Evolutionary conservation across 2,329 filamentous ascomycete species (phyloP).

Genomic region (Paecilomyces variotii): DNA sequence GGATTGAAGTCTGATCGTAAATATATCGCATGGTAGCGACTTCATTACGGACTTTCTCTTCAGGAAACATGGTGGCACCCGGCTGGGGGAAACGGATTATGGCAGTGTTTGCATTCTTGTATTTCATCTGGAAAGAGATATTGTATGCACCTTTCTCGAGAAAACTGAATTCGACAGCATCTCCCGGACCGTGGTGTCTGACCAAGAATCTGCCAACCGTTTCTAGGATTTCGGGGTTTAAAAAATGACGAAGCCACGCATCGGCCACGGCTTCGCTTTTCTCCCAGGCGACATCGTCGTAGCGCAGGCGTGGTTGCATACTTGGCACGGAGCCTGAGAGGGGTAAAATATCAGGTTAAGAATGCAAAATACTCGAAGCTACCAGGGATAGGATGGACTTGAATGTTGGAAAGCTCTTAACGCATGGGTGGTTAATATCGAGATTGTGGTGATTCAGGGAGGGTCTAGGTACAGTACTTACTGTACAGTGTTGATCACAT

Average conservation of each 20-base stretch:
- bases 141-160: constrained; percentile 12
- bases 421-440: too few species aligned
- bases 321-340: too few species aligned
- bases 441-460: too few species aligned
- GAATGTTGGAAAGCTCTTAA: too few species aligned
- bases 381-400: too few species aligned
- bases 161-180: too few species aligned
- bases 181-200: too few species aligned
- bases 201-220: too few species aligned
- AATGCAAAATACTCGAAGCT: too few species aligned
- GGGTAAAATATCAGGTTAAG: too few species aligned
- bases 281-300: constrained; percentile 12
- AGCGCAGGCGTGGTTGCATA: constrained; percentile 1
- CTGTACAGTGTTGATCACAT: too few species aligned
- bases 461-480: too few species aligned
- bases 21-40: constrained; percentile 13
- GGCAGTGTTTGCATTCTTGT: constrained; percentile 8
- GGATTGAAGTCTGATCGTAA: constrained; percentile 10
- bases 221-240: constrained; percentile 11
- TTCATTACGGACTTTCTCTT: constrained; percentile 26
- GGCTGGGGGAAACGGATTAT: constrained; percentile 13
- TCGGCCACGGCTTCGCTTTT: constrained; percentile 5
- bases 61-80: constrained; percentile 14
- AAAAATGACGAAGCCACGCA: constrained; percentile 6
- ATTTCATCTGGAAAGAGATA: constrained; percentile 13